Evolutionary conservation across 495 filamentous ascomycete species (phyloP), one percentile per base, ranked within the genome.

Genomic region (Talaromyces stipitatus): DNA sequence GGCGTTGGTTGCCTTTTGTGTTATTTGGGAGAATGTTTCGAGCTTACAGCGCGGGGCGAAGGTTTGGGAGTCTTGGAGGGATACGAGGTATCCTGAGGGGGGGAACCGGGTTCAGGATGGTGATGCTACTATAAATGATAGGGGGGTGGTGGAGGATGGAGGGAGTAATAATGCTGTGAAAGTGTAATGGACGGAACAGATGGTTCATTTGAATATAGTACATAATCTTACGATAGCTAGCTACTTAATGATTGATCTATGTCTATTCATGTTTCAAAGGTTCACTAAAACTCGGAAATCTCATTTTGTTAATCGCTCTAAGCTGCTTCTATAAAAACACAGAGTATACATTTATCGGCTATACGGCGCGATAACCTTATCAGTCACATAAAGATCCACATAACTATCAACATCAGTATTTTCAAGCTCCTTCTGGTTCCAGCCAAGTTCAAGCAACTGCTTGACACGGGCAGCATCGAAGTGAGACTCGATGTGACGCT

Each of bases 311-410:
- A 3, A 23, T 26, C 43, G 43, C 43, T 51, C 48, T 30, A 51
- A 50, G 4, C 20, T 16, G 36, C 36, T 14, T 41, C 36, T 41
- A 41, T 41, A 41, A n/a, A n/a, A n/a, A 41, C 36, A 41, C 46
- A 50, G 26, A 26, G n/a, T 14, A 50, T 50, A 50, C 46, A 50
- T 22, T 23, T 53, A 33, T 53, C 3, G 26, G 28, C 29, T 43
- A 22, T 57, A 57, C 2, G 68, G 59, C 54, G 69, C 69, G 58
- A 79, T 63, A 60, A 77, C 69, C 71, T 77, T 72, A 50, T 85
- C 78, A 70, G 82, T 88, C n/a, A 90, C 88, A 69, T 96, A 98
- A 67, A 96, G 72, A 72, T 97, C 90, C 56, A 97, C 89, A 70
- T 97, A 98, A 72, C 90, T 75, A 73, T 98, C 95, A 10, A 97